These are phyloP conservation scores for Calocybe gangraenosa DNA, from an alignment of 768 basidiomycete species.

Conservation along the genomic window DNA sequence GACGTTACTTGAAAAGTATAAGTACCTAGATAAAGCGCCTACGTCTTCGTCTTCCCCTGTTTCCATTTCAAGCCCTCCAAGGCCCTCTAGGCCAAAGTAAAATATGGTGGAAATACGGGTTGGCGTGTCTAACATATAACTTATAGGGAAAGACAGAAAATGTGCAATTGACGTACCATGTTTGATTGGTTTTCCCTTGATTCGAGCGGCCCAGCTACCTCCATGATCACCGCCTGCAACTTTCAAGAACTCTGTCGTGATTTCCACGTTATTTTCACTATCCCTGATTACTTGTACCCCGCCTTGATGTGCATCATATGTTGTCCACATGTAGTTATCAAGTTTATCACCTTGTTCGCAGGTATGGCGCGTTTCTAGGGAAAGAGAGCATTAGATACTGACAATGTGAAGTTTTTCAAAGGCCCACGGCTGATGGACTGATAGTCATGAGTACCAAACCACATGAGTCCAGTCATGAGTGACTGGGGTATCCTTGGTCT, in stretches of 20 bases:
- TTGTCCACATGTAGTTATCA: conserved; percentile 80
- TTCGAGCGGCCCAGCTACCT: conserved; percentile 85
- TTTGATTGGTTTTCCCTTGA: conserved; percentile 77
- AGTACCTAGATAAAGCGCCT: conserved; percentile 15
- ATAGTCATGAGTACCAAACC: conserved; percentile 90
- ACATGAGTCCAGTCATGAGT: conserved; percentile 90
- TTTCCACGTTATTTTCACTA: conserved; percentile 74
- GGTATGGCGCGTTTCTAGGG: conserved; percentile 73
- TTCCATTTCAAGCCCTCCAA: conserved; percentile 79
- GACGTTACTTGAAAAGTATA: conserved; percentile 2
- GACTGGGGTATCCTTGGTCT: conserved; percentile 81
- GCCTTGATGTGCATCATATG: conserved; percentile 82
- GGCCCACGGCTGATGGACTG: conserved; percentile 61
- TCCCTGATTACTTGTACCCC: conserved; percentile 85
- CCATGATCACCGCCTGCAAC: conserved; percentile 78
- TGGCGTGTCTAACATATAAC: conserved; percentile 30
- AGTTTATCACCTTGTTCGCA: conserved; percentile 87
- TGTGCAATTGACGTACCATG: conserved; percentile 38
- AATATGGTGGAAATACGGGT: conserved; percentile 78
- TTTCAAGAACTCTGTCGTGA: conserved; percentile 85
- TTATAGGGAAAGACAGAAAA: background rate
- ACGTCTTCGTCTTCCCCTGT: conserved; percentile 75
- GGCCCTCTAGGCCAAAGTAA: conserved; percentile 84
- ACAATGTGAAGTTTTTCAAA: background rate
- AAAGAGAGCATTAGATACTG: conserved; percentile 7